Evolutionary conservation across 75 land plant genomes (phyloP), one percentile per base, ranked within the genome.

Genomic region (Selaginella moellendorffii): DNA sequence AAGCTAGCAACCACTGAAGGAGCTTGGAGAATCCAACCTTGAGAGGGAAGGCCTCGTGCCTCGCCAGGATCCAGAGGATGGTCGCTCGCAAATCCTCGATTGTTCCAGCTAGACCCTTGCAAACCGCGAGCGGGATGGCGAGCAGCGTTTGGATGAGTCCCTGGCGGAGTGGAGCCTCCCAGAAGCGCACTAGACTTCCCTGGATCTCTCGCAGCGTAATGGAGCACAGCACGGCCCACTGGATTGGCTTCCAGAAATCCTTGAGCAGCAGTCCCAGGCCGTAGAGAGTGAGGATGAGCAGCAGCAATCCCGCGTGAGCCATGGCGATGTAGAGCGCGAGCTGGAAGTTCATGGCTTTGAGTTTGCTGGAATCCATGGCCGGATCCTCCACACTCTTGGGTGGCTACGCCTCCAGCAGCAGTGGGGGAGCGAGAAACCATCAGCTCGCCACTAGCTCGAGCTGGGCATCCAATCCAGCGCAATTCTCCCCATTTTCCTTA

Each of bases 311-410:
- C 0, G 87, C 95, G 66, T 92, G 89, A 5, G 95, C 97, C 86
- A 85, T 83, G 28, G 96, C 86, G 52, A 92, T 88, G 78, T 83
- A 92, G 28, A 92, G 52, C 0, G 97, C 95, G 1, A 92, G 78
- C 5, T 82, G 76, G 8, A 79, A 79, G 69, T 84, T 68, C 2
- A 28, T 52, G 1, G 31, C 42, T 22, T 67, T 59, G 2, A 28
- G 14, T 22, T 24, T 52, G 63, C 29, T 60, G 31, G 46, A 36
- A 14, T 36, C 46, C 46, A 36, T 36, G 5, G 46, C 14, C 46
- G 10, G 46, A 36, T n/a, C n/a, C n/a, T n/a, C n/a, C n/a, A n/a
- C n/a, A n/a, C n/a, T n/a, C n/a, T n/a, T n/a, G n/a, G n/a, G n/a
- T n/a, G n/a, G n/a, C n/a, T n/a, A n/a, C n/a, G n/a, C n/a, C n/a